phyloP scores from a whole-genome alignment of 1,139 yeast species.

The Kurtzmaniella natalensis region DNA sequence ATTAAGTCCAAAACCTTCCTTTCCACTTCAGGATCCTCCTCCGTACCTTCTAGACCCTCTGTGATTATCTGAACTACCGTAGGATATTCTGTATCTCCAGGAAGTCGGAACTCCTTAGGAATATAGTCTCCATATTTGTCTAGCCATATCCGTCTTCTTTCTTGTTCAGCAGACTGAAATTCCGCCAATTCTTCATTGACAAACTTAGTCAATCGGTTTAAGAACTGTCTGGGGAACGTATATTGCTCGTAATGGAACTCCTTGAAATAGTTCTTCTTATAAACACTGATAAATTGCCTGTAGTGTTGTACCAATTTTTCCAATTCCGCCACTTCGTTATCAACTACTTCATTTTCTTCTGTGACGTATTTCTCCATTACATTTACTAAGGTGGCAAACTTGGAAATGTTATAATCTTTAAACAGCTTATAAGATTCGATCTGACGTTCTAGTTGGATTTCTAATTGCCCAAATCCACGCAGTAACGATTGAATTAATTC shows the following conservation, averaged over 20 bases:
- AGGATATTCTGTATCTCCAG: constrained; percentile 38
- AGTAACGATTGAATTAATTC: constrained; percentile 14
- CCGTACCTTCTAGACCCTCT: constrained; percentile 35
- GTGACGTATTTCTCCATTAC: neutral
- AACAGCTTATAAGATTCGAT: constrained; percentile 17
- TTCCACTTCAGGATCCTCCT: constrained; percentile 11
- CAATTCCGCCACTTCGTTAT: constrained; percentile 5
- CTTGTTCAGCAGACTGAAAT: constrained; percentile 33
- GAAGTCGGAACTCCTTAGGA: constrained; percentile 38
- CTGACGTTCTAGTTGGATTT: constrained; percentile 5
- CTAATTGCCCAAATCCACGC: constrained; percentile 1
- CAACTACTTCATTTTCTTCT: neutral
- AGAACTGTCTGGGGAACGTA: constrained; percentile 35
- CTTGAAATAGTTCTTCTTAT: constrained; percentile 32
- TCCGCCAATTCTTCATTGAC: constrained; percentile 30
- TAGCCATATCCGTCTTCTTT: constrained; percentile 35
- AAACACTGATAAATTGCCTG: constrained; percentile 29
- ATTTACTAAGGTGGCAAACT: constrained; percentile 3
- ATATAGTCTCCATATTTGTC: constrained; percentile 38
- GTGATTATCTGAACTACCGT: constrained; percentile 39
- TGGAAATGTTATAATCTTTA: constrained; percentile 6
- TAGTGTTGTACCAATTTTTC: constrained; percentile 31
- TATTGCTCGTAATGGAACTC: constrained; percentile 41
- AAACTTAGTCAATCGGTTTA: constrained; percentile 27
- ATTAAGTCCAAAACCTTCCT: constrained; percentile 7